Conservation (phyloP, 108 stramenopile genomes). For the Bacterosira constricta region DNA sequence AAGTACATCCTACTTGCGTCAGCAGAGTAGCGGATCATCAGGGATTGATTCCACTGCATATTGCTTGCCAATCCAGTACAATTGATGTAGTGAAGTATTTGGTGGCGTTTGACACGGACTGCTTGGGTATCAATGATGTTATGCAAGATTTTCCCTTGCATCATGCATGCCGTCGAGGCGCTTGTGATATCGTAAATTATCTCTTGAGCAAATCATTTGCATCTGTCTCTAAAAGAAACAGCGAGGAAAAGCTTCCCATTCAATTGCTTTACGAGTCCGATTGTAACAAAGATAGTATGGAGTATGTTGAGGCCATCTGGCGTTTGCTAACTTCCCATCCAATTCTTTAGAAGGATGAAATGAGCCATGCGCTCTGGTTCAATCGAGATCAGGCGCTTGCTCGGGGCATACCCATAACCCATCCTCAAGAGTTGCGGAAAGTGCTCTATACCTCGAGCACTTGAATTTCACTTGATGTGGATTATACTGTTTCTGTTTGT, state of each 20-base stretch:
- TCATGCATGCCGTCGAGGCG: no score
- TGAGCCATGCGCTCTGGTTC: no score
- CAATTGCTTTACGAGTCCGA: background rate
- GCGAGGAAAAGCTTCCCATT: background rate
- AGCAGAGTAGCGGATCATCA: background rate
- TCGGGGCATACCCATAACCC: no score
- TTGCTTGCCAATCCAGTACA: background rate
- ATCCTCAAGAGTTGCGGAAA: no score
- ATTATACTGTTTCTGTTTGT: no score
- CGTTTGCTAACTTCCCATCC: no score
- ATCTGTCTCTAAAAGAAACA: background rate
- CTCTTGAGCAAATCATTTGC: no score
- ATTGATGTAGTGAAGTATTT: background rate
- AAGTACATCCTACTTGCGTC: background rate
- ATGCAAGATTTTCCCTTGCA: background rate
- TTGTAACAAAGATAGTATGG: background rate
- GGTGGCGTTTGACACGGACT: background rate
- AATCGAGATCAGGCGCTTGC: no score
- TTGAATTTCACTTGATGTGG: no score
- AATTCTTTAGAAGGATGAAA: no score
- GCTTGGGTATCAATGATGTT: background rate
- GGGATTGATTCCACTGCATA: conserved; percentile 4
- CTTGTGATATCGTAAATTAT: no score
- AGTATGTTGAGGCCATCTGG: background rate
- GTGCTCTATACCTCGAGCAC: no score